Percentiles rank a stretch among this genome's conserved stretches.
These are phyloP conservation scores for Coemansia sp. DNA, from an alignment of 192 early-diverging fungal species.

Conservation along the genomic window DNA sequence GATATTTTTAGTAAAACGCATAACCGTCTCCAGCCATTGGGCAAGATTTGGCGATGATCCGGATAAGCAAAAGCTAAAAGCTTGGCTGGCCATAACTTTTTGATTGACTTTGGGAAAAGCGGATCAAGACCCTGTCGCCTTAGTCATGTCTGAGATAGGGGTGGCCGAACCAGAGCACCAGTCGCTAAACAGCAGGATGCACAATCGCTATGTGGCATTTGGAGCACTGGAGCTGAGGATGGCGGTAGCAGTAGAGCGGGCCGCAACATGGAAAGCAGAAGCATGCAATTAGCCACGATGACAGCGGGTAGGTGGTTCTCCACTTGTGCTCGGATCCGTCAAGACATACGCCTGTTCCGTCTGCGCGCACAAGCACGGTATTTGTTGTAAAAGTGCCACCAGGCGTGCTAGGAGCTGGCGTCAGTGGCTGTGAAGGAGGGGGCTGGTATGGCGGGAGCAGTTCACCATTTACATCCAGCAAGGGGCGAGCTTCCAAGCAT, in stretches of 20 bases:
- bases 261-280: constrained; percentile 32
- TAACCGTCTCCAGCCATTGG: no score
- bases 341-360: constrained; percentile 34
- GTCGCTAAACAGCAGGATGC: constrained; percentile 9
- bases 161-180: neutral
- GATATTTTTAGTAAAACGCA: no score
- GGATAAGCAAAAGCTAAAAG: neutral
- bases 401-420: neutral
- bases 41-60: neutral
- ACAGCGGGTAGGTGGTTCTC: constrained; percentile 22
- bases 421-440: constrained; percentile 3
- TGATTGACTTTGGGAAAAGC: neutral
- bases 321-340: constrained; percentile 26
- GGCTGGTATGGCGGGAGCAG: constrained; percentile 2
- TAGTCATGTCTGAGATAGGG: neutral
- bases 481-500: constrained; percentile 2
- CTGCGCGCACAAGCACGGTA: constrained; percentile 33
- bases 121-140: no score
- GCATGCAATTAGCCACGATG: constrained; percentile 20
- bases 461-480: constrained; percentile 3
- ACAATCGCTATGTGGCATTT: constrained; percentile 31
- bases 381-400: constrained; percentile 1
- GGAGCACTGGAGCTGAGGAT: constrained; percentile 27
- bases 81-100: neutral
- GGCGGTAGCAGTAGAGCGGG: constrained; percentile 28